Conservation (phyloP, 257 asterid species). For the Coffea canephora region DNA sequence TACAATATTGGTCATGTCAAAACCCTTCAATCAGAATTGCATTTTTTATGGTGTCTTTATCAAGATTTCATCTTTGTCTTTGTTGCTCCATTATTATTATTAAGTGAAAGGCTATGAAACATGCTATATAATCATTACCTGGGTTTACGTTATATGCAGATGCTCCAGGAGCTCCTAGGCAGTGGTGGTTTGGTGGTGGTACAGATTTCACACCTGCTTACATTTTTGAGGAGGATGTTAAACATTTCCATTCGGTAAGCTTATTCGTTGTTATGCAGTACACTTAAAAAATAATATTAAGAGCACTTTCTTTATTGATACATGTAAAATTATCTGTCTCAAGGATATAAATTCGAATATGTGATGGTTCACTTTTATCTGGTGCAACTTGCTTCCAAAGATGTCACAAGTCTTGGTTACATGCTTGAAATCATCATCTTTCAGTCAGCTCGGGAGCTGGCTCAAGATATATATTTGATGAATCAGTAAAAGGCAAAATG, state of each 20-base stretch:
- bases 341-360: neutral
- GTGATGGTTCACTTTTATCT: neutral
- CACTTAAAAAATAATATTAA: neutral
- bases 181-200: slow-evolving; percentile 99
- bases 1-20: neutral
- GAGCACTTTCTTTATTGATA: too few species aligned
- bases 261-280: neutral
- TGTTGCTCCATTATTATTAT: neutral
- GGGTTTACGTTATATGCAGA: slow-evolving; percentile 43
- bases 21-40: too few species aligned
- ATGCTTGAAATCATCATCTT: neutral
- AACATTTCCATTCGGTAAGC: slow-evolving; percentile 89
- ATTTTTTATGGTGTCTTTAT: neutral
- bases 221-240: slow-evolving; percentile 93
- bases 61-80: neutral
- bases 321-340: neutral
- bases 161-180: slow-evolving; percentile 91
- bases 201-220: slow-evolving; percentile 97
- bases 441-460: too few species aligned
- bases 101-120: neutral
- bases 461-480: too few species aligned
- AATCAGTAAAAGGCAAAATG: neutral
- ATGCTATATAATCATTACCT: neutral
- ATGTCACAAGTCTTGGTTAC: neutral
- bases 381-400: neutral